Percentiles rank a stretch among this genome's conserved stretches.
Evolutionary conservation across 208 protist species (phyloP).

Genomic region (Trypanosoma cruzi): DNA sequence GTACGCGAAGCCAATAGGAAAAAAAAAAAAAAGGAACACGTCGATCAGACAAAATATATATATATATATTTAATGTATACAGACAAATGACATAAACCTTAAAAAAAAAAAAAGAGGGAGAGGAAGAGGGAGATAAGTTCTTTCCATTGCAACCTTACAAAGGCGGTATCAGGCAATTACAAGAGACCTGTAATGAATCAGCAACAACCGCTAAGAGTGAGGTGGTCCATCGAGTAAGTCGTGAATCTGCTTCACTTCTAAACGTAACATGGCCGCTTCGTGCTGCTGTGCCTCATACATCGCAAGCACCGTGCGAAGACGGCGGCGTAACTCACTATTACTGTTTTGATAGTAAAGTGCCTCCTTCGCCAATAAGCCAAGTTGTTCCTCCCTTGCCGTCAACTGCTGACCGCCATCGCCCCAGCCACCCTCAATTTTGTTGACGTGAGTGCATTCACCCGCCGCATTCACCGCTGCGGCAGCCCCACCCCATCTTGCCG

Average conservation of each 20-base stretch:
- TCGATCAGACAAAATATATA: constrained; percentile 5
- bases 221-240: constrained; percentile 23
- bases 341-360: constrained; percentile 61
- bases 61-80: neutral
- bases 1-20: constrained; percentile 12
- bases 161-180: too few relatives aligned
- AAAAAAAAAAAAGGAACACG: constrained; percentile 18
- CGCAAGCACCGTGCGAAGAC: constrained; percentile 49
- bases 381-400: constrained; percentile 33
- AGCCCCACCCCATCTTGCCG: neutral
- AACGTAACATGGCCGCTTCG: constrained; percentile 62
- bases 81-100: neutral
- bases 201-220: neutral
- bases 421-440: neutral
- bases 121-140: neutral
- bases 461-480: neutral
- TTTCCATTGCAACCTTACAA: too few relatives aligned
- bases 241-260: constrained; percentile 65
- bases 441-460: neutral
- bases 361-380: constrained; percentile 54
- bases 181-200: neutral
- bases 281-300: constrained; percentile 60
- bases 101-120: constrained; percentile 4
- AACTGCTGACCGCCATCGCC: neutral
- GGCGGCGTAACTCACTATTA: constrained; percentile 60